These are phyloP conservation scores for Globisporangium perplexum DNA, from an alignment of 352 stramenopile species.

Conservation along the genomic window DNA sequence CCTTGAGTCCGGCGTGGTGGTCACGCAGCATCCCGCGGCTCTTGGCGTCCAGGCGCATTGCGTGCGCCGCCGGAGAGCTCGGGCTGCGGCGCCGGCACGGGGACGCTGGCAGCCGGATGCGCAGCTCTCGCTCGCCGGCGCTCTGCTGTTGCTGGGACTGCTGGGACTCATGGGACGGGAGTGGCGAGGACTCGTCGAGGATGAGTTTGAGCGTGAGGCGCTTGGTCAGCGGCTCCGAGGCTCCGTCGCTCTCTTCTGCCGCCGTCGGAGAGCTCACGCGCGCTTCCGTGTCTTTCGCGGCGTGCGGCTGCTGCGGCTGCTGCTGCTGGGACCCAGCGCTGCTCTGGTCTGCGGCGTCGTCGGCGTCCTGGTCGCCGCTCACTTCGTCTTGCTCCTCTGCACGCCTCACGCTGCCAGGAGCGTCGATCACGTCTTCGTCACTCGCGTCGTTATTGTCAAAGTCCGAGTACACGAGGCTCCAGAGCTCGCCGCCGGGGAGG, in stretches of 20 bases:
- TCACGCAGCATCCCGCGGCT: slow-evolving; percentile 40
- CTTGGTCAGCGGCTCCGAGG: not conserved
- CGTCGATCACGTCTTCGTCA: slow-evolving; percentile 12
- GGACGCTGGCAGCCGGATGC: not conserved
- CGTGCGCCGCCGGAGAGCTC: not conserved
- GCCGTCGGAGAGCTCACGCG: not conserved
- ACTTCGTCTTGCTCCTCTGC: not conserved
- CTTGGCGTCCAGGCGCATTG: slow-evolving; percentile 19
- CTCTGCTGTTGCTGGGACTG: slow-evolving; percentile 2
- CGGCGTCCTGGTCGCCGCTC: not conserved
- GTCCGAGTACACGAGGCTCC: slow-evolving; percentile 64
- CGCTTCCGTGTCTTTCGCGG: slow-evolving; percentile 6
- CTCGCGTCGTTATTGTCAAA: slow-evolving; percentile 24
- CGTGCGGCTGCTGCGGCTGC: not conserved
- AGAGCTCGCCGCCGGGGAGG: slow-evolving; percentile 73
- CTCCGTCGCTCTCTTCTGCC: not conserved
- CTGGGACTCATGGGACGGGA: too few species aligned
- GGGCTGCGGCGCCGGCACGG: not conserved
- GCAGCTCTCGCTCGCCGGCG: not conserved
- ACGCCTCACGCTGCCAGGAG: not conserved
- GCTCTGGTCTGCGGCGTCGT: not conserved
- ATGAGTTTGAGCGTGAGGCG: slow-evolving; percentile 2
- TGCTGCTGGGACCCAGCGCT: not conserved
- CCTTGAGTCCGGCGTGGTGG: slow-evolving; percentile 36
- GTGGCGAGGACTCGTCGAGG: not conserved